These are phyloP conservation scores for Solanum megistacrolobum DNA, from an alignment of 257 asterid species.

Conservation along the genomic window DNA sequence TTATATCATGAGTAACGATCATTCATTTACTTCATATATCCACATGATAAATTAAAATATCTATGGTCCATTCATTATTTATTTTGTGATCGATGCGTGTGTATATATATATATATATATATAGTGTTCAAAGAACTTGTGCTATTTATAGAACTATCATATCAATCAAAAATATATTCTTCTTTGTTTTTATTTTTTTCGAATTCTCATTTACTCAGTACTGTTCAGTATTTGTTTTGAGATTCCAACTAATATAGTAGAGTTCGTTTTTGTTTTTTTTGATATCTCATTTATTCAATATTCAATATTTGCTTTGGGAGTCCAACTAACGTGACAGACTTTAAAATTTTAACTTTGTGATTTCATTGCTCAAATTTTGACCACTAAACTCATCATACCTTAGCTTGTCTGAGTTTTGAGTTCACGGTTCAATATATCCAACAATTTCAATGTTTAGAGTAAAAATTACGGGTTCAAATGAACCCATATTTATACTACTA, in stretches of 20 bases:
- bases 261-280: no score
- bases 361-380: background rate
- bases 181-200: background rate
- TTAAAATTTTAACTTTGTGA: no score
- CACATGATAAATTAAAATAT: conserved; percentile 21
- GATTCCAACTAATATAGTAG: background rate
- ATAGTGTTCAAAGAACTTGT: background rate
- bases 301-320: background rate
- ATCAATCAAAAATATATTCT: background rate
- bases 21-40: conserved; percentile 31
- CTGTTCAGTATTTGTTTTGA: background rate
- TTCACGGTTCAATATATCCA: no score
- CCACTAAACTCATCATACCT: background rate
- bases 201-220: background rate
- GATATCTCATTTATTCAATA: background rate
- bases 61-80: background rate
- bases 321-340: background rate
- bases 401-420: background rate
- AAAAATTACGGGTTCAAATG: background rate
- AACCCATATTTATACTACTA: background rate
- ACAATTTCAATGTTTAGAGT: background rate
- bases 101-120: background rate
- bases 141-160: background rate
- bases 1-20: conserved; percentile 8
- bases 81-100: background rate